Evolutionary conservation across 306 rosid species (phyloP).

Genomic region (Lotus japonicus): DNA sequence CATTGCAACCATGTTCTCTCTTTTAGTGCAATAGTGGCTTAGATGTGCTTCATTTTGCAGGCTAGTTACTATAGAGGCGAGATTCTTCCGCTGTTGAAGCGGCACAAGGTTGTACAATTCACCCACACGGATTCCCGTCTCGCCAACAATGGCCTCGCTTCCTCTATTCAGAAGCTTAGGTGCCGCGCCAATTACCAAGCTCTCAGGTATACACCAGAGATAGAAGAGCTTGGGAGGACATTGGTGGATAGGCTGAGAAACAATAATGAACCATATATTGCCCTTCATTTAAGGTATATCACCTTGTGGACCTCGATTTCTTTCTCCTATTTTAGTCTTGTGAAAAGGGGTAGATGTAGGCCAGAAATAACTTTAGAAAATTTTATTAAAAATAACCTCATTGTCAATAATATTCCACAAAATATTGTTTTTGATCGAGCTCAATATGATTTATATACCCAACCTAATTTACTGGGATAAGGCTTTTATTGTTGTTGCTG

Average conservation of each 20-base stretch:
- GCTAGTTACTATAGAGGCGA: conserved; percentile 86
- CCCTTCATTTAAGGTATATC: conserved; percentile 85
- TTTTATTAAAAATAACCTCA: too few relatives aligned
- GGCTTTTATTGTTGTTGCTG: too few relatives aligned
- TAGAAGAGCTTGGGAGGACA: conserved; percentile 72
- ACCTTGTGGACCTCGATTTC: neutral
- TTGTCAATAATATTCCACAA: too few relatives aligned
- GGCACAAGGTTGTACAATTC: conserved; percentile 58
- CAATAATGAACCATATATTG: conserved; percentile 66
- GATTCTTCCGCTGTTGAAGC: conserved; percentile 61
- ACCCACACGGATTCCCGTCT: conserved; percentile 94
- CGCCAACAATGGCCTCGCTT: conserved; percentile 77
- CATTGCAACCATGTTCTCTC: neutral
- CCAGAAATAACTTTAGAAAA: too few relatives aligned
- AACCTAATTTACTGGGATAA: too few relatives aligned
- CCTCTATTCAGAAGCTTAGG: conserved; percentile 75
- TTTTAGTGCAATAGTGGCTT: conserved; percentile 20
- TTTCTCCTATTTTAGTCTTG: neutral
- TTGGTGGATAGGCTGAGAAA: conserved; percentile 71
- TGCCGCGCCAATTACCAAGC: conserved; percentile 91
- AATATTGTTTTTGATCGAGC: too few relatives aligned
- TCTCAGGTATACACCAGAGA: conserved; percentile 62
- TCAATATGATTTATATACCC: too few relatives aligned
- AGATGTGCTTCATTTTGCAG: conserved; percentile 49
- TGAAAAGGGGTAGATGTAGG: too few relatives aligned